Conservation (phyloP, 139 green algal species). For the Chlamydomonas sp. region DNA sequence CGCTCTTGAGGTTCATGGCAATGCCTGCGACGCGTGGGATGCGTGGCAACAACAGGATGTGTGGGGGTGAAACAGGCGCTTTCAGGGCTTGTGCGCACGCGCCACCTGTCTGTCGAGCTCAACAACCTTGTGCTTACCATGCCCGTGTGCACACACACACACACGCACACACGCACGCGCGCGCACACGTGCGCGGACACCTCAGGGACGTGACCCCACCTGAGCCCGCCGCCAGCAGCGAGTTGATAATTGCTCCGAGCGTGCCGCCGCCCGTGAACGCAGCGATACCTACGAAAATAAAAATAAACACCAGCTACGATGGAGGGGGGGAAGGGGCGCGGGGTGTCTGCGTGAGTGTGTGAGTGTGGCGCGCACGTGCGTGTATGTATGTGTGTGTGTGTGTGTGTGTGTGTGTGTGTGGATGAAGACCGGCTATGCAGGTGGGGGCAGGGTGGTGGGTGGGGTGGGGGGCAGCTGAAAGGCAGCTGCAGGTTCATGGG, state of each 20-base stretch:
- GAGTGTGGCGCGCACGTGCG: too few relatives aligned
- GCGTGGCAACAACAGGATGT: not conserved
- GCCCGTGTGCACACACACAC: not conserved
- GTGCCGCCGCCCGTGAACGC: constrained; percentile 35
- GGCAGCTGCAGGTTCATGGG: too few relatives aligned
- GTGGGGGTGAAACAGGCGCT: not conserved
- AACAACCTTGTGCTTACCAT: not conserved
- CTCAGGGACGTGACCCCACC: not conserved
- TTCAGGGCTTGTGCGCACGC: not conserved
- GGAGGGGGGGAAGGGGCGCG: constrained; percentile 7
- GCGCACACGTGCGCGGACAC: not conserved
- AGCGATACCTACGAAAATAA: constrained; percentile 39
- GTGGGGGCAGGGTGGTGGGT: too few relatives aligned
- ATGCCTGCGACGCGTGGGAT: constrained; percentile 15
- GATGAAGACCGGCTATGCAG: too few relatives aligned
- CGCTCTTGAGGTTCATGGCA: constrained; percentile 31
- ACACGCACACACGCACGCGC: not conserved
- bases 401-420: too few relatives aligned
- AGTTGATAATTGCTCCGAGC: constrained; percentile 32
- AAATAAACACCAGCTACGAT: constrained; percentile 37
- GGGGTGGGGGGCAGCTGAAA: too few relatives aligned
- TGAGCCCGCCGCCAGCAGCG: constrained; percentile 23
- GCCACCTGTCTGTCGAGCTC: not conserved
- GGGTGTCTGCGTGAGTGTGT: too few relatives aligned
- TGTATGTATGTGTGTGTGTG: too few relatives aligned